phyloP scores from a whole-genome alignment of 1,139 yeast genomes.

The Suhomyces anneliseae region DNA sequence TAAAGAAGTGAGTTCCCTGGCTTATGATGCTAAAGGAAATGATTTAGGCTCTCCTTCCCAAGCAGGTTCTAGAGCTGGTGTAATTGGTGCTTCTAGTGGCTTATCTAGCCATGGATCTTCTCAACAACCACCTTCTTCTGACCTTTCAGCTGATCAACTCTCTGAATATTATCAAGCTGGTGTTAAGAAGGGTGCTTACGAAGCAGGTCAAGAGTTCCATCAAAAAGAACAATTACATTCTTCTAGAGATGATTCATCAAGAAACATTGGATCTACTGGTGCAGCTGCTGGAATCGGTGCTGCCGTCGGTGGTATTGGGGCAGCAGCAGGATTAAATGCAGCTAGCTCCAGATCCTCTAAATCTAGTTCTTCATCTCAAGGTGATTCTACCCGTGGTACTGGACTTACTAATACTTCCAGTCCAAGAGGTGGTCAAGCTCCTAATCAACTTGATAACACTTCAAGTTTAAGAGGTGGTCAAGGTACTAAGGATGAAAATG shows the following conservation, averaged over 20 bases:
- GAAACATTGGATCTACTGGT: not conserved
- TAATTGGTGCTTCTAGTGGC: conserved; percentile 7
- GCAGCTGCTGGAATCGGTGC: not conserved
- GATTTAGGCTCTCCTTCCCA: not conserved
- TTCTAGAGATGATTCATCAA: not conserved
- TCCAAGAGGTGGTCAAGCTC: too few species aligned
- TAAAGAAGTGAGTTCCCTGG: conserved; percentile 1
- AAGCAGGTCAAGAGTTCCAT: conserved; percentile 13
- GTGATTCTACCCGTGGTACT: too few species aligned
- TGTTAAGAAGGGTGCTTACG: conserved; percentile 15
- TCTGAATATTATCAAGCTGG: conserved; percentile 16
- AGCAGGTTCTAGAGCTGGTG: not conserved
- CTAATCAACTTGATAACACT: not conserved
- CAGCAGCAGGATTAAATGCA: not conserved
- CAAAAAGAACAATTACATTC: not conserved
- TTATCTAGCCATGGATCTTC: not conserved
- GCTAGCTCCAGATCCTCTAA: not conserved
- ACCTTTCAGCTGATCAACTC: conserved; percentile 1
- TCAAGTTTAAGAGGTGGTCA: not conserved
- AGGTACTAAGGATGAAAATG: conserved; percentile 3
- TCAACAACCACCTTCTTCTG: not conserved
- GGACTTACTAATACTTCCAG: too few species aligned
- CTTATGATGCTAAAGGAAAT: not conserved
- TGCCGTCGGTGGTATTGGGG: conserved; percentile 2
- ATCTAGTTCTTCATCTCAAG: too few species aligned